Evolutionary conservation across 192 early-diverging fungal genomes (phyloP).

Genomic region (Pilobolus umbonatus): DNA sequence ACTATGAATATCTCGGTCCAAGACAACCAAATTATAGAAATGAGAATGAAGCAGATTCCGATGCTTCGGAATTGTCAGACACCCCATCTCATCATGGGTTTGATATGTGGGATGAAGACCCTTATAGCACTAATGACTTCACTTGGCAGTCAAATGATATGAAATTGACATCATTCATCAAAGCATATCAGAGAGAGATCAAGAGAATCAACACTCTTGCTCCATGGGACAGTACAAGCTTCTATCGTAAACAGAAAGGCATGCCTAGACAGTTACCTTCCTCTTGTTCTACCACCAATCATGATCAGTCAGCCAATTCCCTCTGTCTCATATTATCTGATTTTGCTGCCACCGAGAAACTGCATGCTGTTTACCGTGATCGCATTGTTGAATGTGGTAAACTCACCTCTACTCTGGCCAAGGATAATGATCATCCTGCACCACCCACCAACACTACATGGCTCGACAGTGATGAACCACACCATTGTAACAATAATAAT

Average conservation of each 20-base stretch:
- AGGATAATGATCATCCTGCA: too few species aligned
- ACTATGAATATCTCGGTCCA: slow-evolving; percentile 33
- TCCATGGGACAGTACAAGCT: slow-evolving; percentile 24
- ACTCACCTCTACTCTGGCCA: too few species aligned
- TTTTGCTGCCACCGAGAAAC: slow-evolving; percentile 13
- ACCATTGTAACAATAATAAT: too few species aligned
- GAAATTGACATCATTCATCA: slow-evolving; percentile 22
- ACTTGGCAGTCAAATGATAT: slow-evolving; percentile 37
- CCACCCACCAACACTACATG: too few species aligned
- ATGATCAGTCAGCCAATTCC: slow-evolving; percentile 27
- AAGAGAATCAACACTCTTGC: background rate
- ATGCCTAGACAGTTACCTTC: slow-evolving; percentile 27
- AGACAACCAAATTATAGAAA: slow-evolving; percentile 25
- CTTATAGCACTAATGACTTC: slow-evolving; percentile 30
- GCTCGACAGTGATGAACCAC: too few species aligned
- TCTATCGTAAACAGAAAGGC: slow-evolving; percentile 26
- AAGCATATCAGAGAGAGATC: slow-evolving; percentile 2
- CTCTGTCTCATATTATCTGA: slow-evolving; percentile 16
- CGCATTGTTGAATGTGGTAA: slow-evolving; percentile 28
- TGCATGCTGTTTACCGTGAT: slow-evolving; percentile 26
- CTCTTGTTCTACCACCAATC: slow-evolving; percentile 28
- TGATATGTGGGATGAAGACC: slow-evolving; percentile 39
- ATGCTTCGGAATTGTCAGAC: slow-evolving; percentile 25
- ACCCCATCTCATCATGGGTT: slow-evolving; percentile 6
- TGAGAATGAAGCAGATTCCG: slow-evolving; percentile 24